Percentiles rank a stretch among this genome's conserved stretches.
Evolutionary conservation across 495 filamentous ascomycete genomes (phyloP).

Genomic region (Glarea lozoyensis): DNA sequence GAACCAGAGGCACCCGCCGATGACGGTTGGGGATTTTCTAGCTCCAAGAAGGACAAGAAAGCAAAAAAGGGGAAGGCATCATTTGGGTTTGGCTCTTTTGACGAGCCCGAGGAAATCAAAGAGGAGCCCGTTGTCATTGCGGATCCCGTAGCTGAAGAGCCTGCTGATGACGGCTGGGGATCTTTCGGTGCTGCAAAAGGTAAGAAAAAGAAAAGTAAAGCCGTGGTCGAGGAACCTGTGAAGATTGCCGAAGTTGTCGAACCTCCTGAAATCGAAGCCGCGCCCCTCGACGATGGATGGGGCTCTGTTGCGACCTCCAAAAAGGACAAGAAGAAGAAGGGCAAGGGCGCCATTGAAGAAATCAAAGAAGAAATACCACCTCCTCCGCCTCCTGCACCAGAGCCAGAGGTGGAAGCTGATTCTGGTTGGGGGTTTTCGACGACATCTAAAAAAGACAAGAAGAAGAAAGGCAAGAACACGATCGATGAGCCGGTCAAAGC

Average conservation of each 20-base stretch:
- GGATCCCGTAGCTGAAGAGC: constrained; percentile 8
- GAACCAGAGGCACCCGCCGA: constrained; percentile 30
- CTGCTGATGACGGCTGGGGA: constrained; percentile 27
- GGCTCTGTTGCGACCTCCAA: constrained; percentile 18
- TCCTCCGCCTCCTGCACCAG: neutral
- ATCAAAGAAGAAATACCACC: constrained; percentile 7
- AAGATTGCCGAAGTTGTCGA: constrained; percentile 10
- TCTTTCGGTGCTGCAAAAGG: constrained; percentile 26
- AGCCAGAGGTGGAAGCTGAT: neutral
- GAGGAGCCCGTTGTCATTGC: constrained; percentile 7
- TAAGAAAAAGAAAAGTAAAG: constrained; percentile 25
- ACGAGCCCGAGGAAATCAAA: no score
- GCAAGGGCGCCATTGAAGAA: constrained; percentile 17
- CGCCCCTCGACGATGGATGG: constrained; percentile 1
- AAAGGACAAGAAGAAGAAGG: constrained; percentile 23
- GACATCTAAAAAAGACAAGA: constrained; percentile 18
- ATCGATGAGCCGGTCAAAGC: constrained; percentile 19
- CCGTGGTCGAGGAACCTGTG: constrained; percentile 14
- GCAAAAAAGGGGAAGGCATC: constrained; percentile 14
- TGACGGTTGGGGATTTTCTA: constrained; percentile 22
- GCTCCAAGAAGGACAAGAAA: constrained; percentile 30
- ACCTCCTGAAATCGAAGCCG: constrained; percentile 5
- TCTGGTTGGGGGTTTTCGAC: constrained; percentile 10
- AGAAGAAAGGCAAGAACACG: constrained; percentile 16
- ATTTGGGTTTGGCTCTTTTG: no score